These are phyloP conservation scores for Hansenula anomala DNA, from an alignment of 1,139 yeast species.

Conservation along the genomic window DNA sequence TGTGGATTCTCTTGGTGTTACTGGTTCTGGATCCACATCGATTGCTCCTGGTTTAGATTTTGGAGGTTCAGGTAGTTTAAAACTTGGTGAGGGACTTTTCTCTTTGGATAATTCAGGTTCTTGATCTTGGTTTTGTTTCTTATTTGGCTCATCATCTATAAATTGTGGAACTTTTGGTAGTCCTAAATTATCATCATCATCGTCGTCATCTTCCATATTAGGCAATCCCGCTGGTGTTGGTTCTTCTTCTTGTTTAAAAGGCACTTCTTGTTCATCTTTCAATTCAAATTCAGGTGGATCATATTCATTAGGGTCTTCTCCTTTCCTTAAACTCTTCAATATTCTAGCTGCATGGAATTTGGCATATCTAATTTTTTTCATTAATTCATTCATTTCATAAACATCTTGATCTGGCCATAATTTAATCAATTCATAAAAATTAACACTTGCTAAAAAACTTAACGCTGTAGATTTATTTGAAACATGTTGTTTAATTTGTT, in stretches of 20 bases:
- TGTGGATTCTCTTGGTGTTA: neutral
- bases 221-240: neutral
- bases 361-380: slow-evolving; percentile 44
- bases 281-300: slow-evolving; percentile 26
- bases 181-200: slow-evolving; percentile 19
- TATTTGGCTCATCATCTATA: slow-evolving; percentile 4
- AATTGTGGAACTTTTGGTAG: slow-evolving; percentile 8
- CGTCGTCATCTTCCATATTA: slow-evolving; percentile 22
- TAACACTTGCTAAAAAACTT: slow-evolving; percentile 43
- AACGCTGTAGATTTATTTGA: slow-evolving; percentile 37
- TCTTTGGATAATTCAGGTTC: neutral
- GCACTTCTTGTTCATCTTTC: neutral
- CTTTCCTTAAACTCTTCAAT: slow-evolving; percentile 37
- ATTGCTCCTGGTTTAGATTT: slow-evolving; percentile 4
- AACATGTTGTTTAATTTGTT: slow-evolving; percentile 35
- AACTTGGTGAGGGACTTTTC: neutral
- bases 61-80: slow-evolving; percentile 13
- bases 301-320: slow-evolving; percentile 50
- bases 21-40: neutral
- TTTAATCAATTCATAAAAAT: slow-evolving; percentile 41
- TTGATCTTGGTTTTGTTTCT: neutral
- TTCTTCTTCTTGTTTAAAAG: neutral
- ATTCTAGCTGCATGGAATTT: slow-evolving; percentile 57
- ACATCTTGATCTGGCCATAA: slow-evolving; percentile 35
- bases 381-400: slow-evolving; percentile 25